Evolutionary conservation across 2,329 filamentous ascomycete genomes (phyloP).

Genomic region (Beauveria caledonica): DNA sequence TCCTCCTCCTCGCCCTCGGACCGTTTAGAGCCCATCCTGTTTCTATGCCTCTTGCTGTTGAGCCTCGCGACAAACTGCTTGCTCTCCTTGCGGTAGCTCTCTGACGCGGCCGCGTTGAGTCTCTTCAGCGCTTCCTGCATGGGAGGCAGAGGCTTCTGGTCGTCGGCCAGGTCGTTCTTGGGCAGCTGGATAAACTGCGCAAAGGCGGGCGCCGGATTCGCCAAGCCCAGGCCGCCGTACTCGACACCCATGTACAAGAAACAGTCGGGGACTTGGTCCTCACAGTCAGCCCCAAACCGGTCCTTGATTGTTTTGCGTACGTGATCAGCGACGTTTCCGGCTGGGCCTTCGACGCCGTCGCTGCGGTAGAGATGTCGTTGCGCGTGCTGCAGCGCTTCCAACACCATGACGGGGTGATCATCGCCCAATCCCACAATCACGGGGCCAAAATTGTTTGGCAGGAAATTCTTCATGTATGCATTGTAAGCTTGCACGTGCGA

Average conservation of each 20-base stretch:
- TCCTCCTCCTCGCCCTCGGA: not conserved
- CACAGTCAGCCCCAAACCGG: slow-evolving; percentile 31
- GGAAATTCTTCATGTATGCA: slow-evolving; percentile 47
- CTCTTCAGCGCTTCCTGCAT: not conserved
- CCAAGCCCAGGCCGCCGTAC: slow-evolving; percentile 31
- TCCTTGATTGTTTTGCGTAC: slow-evolving; percentile 36
- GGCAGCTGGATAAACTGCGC: slow-evolving; percentile 7
- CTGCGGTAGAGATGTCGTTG: slow-evolving; percentile 2
- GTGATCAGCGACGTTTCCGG: slow-evolving; percentile 40
- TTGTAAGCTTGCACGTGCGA: slow-evolving; percentile 54
- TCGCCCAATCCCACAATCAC: slow-evolving; percentile 30
- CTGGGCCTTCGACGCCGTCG: slow-evolving; percentile 16
- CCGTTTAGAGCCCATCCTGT: not conserved
- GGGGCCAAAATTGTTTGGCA: slow-evolving; percentile 48
- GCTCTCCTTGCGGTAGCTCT: slow-evolving; percentile 1
- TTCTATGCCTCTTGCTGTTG: not conserved
- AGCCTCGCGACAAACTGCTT: not conserved
- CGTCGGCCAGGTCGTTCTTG: not conserved
- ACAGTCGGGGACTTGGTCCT: slow-evolving; percentile 29
- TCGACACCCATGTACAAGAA: slow-evolving; percentile 33
- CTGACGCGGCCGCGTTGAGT: not conserved
- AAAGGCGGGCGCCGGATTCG: slow-evolving; percentile 22
- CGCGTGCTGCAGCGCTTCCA: slow-evolving; percentile 8
- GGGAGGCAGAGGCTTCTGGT: not conserved
- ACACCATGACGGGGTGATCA: slow-evolving; percentile 1